Percentiles rank a stretch among this genome's conserved stretches.
phyloP scores from a whole-genome alignment of 164 flowering plant species.

The Macadamia integrifolia region DNA sequence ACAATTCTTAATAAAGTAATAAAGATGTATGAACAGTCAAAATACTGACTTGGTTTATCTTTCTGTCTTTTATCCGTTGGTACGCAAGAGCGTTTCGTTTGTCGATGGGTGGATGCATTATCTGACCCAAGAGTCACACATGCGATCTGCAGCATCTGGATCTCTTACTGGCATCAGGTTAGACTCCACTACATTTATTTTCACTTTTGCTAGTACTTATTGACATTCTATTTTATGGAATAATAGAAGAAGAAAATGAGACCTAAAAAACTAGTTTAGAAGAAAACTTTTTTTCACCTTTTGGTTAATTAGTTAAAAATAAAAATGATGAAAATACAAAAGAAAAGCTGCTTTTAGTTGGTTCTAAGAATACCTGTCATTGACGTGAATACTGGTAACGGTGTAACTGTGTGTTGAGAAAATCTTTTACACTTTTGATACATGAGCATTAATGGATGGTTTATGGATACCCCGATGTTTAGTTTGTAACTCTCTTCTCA shows the following conservation, averaged over 20 bases:
- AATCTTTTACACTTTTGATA: no score
- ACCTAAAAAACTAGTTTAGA: no score
- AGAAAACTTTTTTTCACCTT: no score
- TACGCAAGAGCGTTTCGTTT: constrained; percentile 82
- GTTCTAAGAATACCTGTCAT: no score
- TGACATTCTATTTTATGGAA: background rate
- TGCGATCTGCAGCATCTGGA: constrained; percentile 80
- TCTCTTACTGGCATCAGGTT: constrained; percentile 88
- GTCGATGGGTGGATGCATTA: constrained; percentile 61
- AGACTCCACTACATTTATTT: background rate
- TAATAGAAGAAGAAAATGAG: no score
- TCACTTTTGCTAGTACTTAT: background rate
- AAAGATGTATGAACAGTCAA: background rate
- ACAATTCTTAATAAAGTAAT: background rate
- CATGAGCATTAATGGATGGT: no score
- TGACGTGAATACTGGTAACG: background rate
- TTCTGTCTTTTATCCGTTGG: background rate
- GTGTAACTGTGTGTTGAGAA: background rate
- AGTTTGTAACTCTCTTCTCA: no score
- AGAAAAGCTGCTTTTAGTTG: no score
- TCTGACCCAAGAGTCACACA: constrained; percentile 87
- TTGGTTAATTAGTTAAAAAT: no score
- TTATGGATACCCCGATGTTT: no score
- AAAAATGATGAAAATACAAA: no score
- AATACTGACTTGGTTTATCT: background rate